phyloP scores from a whole-genome alignment of 192 early-diverging fungal genomes.

The Chytriomyces sp. region DNA sequence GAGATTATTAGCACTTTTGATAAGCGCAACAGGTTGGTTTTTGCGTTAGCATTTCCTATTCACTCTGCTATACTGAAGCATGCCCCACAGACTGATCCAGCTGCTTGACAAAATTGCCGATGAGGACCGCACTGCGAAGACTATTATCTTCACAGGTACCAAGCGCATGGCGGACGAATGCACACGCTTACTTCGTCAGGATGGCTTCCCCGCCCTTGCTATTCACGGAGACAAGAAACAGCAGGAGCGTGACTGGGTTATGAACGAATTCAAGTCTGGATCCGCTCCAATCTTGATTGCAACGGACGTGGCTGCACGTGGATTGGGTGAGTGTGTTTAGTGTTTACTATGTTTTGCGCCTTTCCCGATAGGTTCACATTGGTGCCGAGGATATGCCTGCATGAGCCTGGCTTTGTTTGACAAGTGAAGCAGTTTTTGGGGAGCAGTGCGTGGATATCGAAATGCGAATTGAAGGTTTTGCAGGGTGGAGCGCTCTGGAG shows the following conservation, averaged over 20 bases:
- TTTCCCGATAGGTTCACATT: too few relatives aligned
- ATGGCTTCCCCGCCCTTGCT: slow-evolving; percentile 88
- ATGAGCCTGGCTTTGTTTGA: too few relatives aligned
- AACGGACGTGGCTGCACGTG: slow-evolving; percentile 80
- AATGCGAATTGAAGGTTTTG: too few relatives aligned
- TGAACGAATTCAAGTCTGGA: slow-evolving; percentile 88
- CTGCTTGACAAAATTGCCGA: slow-evolving; percentile 43
- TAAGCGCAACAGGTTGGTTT: slow-evolving; percentile 80
- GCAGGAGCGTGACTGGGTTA: slow-evolving; percentile 94
- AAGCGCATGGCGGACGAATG: slow-evolving; percentile 71
- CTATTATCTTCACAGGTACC: slow-evolving; percentile 58
- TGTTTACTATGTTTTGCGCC: too few relatives aligned
- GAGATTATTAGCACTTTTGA: slow-evolving; percentile 87
- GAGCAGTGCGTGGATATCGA: too few relatives aligned
- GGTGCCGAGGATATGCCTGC: too few relatives aligned
- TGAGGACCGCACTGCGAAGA: slow-evolving; percentile 42
- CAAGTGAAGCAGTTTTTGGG: too few relatives aligned
- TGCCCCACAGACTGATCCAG: too few relatives aligned
- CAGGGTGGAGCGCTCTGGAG: too few relatives aligned
- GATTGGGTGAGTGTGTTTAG: slow-evolving; percentile 72
- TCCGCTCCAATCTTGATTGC: slow-evolving; percentile 92
- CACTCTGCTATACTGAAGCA: too few relatives aligned
- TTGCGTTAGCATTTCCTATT: too few relatives aligned
- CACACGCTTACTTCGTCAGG: slow-evolving; percentile 83
- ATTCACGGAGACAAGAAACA: slow-evolving; percentile 98